Conservation (phyloP, 2,329 filamentous ascomycete species). For the Cadophora sp. region DNA sequence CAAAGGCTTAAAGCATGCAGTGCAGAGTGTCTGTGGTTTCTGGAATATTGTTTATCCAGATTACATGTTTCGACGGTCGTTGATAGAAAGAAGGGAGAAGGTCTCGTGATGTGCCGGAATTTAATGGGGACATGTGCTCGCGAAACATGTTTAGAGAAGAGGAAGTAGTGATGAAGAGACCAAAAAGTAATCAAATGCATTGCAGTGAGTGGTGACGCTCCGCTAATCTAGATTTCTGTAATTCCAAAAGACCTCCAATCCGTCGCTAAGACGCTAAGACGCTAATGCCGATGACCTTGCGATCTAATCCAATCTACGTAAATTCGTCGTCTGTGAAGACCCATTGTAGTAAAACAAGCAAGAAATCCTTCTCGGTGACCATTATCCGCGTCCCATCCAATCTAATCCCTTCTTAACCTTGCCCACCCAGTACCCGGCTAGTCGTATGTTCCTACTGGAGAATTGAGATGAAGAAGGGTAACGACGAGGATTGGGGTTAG, state of each 20-base stretch:
- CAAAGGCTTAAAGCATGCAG: neutral
- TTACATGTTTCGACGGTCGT: neutral
- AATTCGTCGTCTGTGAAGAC: neutral
- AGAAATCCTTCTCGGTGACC: neutral
- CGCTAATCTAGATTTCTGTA: conserved; percentile 2
- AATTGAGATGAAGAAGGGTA: neutral
- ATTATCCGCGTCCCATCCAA: neutral
- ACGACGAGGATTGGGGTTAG: neutral
- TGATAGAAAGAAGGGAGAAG: neutral
- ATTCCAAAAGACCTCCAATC: neutral
- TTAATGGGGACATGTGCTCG: no score
- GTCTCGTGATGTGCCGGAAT: neutral
- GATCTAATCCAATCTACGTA: neutral
- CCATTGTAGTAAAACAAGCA: neutral
- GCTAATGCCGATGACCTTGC: neutral
- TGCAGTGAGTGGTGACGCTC: conserved; percentile 9
- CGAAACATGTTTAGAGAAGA: no score
- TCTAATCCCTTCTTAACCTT: neutral
- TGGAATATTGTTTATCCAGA: neutral
- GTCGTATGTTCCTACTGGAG: no score
- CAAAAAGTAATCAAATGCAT: neutral
- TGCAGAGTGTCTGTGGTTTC: neutral
- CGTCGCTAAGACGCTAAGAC: conserved; percentile 4
- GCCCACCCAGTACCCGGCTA: neutral
- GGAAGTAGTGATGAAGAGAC: neutral